A percentile compares a stretch with the other conserved stretches of the same genome.
These are phyloP conservation scores for Asterophora lycoperdoides DNA, from an alignment of 768 basidiomycete genomes.

Conservation along the genomic window DNA sequence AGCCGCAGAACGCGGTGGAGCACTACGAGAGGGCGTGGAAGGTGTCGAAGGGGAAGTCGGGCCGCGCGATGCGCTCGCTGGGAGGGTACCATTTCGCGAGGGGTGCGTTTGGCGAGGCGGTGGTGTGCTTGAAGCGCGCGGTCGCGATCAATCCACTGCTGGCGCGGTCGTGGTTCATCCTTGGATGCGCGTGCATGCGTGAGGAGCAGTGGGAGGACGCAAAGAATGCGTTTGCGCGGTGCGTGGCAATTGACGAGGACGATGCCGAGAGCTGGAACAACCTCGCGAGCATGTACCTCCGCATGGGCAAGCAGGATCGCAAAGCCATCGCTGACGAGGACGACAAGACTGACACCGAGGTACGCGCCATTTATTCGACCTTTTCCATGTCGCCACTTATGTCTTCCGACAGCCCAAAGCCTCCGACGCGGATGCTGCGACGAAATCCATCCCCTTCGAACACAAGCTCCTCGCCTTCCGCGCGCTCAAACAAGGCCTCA, in stretches of 20 bases:
- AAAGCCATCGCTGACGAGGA: conserved; percentile 25
- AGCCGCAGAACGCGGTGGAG: conserved; percentile 59
- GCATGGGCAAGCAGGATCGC: conserved; percentile 46
- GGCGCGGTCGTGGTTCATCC: conserved; percentile 89
- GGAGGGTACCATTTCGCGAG: conserved; percentile 79
- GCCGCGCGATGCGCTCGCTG: conserved; percentile 87
- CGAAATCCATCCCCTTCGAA: conserved; percentile 47
- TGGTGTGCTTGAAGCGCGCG: conserved; percentile 64
- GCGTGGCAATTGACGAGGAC: conserved; percentile 90
- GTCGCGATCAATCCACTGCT: conserved; percentile 86
- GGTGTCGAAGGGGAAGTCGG: conserved; percentile 74
- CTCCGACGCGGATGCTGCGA: too few species aligned
- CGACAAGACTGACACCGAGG: conserved; percentile 5
- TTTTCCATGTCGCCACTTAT: neutral
- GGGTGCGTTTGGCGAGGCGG: conserved; percentile 58
- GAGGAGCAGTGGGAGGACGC: conserved; percentile 82
- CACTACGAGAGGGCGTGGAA: conserved; percentile 86
- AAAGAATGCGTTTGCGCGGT: conserved; percentile 76
- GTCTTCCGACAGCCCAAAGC: neutral
- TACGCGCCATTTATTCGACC: neutral
- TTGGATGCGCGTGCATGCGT: conserved; percentile 90
- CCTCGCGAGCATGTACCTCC: conserved; percentile 89
- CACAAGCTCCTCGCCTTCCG: conserved; percentile 89
- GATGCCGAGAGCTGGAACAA: conserved; percentile 99
- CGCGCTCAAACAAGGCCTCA: conserved; percentile 87